phyloP scores from a whole-genome alignment of 1,284 basidiomycete genomes.

The Ceratobasidium sp. region DNA sequence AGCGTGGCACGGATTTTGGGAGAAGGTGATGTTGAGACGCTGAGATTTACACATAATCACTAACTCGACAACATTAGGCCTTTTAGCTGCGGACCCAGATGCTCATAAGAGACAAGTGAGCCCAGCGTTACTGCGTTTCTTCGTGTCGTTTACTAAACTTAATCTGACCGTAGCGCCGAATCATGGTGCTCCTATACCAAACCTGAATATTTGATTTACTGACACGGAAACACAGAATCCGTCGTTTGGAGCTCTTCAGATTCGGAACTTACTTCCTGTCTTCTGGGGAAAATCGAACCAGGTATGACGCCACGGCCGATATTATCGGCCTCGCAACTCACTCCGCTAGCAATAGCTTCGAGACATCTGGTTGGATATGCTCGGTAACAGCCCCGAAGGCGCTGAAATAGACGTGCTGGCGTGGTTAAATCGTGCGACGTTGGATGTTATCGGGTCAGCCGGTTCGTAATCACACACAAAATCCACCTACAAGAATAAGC shows the following conservation, averaged over 20 bases:
- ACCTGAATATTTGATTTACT: no score
- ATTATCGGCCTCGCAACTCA: background rate
- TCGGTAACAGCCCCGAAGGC: slow-evolving; percentile 29
- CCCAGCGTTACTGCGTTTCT: no score
- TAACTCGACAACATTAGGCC: background rate
- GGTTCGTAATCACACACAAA: slow-evolving; percentile 56
- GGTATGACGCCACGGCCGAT: background rate
- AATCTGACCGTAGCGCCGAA: slow-evolving; percentile 37
- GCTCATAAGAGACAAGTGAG: slow-evolving; percentile 37
- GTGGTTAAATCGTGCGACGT: slow-evolving; percentile 69
- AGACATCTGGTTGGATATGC: slow-evolving; percentile 38
- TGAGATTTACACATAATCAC: background rate
- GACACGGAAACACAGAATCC: slow-evolving; percentile 34
- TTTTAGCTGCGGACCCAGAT: slow-evolving; percentile 21
- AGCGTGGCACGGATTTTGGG: slow-evolving; percentile 26
- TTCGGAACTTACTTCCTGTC: slow-evolving; percentile 44
- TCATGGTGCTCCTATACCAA: slow-evolving; percentile 36
- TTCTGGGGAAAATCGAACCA: slow-evolving; percentile 46
- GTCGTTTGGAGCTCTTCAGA: slow-evolving; percentile 46
- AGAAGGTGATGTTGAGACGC: slow-evolving; percentile 13
- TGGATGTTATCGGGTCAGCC: slow-evolving; percentile 78
- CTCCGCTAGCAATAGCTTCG: slow-evolving; percentile 36
- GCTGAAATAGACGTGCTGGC: slow-evolving; percentile 64
- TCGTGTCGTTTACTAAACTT: background rate
- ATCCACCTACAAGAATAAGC: background rate